Evolutionary conservation across 1,284 basidiomycete genomes (phyloP).

Genomic region (Melampsora americana): DNA sequence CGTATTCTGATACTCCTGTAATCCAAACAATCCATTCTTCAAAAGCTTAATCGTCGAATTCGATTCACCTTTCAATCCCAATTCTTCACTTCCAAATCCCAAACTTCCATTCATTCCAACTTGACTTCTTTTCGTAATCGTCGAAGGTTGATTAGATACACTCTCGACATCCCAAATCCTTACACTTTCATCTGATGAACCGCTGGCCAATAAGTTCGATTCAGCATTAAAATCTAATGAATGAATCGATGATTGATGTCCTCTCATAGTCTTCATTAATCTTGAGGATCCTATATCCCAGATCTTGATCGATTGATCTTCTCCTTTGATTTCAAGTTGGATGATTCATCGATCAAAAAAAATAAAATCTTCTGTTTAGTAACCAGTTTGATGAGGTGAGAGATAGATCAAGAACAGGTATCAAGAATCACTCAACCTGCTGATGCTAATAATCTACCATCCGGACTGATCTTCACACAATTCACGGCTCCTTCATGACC

Average conservation of each 20-base stretch:
- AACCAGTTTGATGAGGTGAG: conserved; percentile 5
- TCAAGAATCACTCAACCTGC: conserved; percentile 61
- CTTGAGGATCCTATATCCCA: conserved; percentile 94
- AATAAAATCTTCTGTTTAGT: neutral
- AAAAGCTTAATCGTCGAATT: conserved; percentile 12
- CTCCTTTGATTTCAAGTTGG: conserved; percentile 63
- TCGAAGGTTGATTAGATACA: conserved; percentile 50
- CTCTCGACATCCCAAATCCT: conserved; percentile 92
- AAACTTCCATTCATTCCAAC: conserved; percentile 45
- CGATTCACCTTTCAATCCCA: conserved; percentile 42
- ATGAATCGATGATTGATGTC: conserved; percentile 82
- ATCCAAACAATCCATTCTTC: conserved; percentile 29
- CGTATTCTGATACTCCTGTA: conserved; percentile 40
- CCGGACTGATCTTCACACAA: conserved; percentile 81
- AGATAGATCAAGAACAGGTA: conserved; percentile 41
- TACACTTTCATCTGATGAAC: conserved; percentile 87
- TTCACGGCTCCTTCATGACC: conserved; percentile 91
- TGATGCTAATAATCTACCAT: conserved; percentile 87
- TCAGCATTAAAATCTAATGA: conserved; percentile 88
- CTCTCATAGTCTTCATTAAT: conserved; percentile 93
- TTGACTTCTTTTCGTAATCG: conserved; percentile 35
- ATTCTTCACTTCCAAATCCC: conserved; percentile 60
- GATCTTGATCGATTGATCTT: conserved; percentile 86
- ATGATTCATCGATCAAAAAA: neutral
- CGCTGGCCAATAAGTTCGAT: conserved; percentile 81